Evolutionary conservation across 805 yeast species (phyloP).

Genomic region (Kodamaea kakaduensis): DNA sequence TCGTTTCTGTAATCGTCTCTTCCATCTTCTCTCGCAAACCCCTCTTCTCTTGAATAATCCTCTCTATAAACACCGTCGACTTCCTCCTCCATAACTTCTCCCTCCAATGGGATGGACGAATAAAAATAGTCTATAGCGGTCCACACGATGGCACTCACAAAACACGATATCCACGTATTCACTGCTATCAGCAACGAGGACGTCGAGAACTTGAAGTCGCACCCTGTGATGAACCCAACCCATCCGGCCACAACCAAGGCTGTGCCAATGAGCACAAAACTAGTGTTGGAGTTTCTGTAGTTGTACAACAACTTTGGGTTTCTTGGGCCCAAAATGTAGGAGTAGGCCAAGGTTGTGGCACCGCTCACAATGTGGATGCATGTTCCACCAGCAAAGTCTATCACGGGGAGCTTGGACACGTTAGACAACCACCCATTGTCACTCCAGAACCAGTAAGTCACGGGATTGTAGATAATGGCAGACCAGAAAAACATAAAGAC

Average conservation of each 20-base stretch:
- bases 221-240: slow-evolving; percentile 42
- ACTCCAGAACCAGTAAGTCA: slow-evolving; percentile 46
- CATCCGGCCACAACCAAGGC: slow-evolving; percentile 33
- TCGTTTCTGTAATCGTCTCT: neutral
- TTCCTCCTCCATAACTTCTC: slow-evolving; percentile 9
- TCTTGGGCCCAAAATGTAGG: slow-evolving; percentile 41
- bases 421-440: slow-evolving; percentile 40
- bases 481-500: slow-evolving; percentile 40
- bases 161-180: slow-evolving; percentile 33
- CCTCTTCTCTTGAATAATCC: too few relatives aligned
- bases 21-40: neutral
- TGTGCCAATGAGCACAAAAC: slow-evolving; percentile 32
- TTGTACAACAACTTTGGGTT: slow-evolving; percentile 34
- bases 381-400: slow-evolving; percentile 45
- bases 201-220: slow-evolving; percentile 37
- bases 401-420: slow-evolving; percentile 32
- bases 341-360: slow-evolving; percentile 42
- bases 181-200: slow-evolving; percentile 28
- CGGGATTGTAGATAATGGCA: slow-evolving; percentile 38
- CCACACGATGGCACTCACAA: slow-evolving; percentile 36
- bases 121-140: slow-evolving; percentile 34
- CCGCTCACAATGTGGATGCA: slow-evolving; percentile 45
- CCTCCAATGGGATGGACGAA: slow-evolving; percentile 38
- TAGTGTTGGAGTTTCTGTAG: slow-evolving; percentile 34
- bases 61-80: too few relatives aligned